Evolutionary conservation across 352 stramenopile genomes (phyloP), one percentile per base, ranked within the genome.

Genomic region (Phytophthora ramorum): DNA sequence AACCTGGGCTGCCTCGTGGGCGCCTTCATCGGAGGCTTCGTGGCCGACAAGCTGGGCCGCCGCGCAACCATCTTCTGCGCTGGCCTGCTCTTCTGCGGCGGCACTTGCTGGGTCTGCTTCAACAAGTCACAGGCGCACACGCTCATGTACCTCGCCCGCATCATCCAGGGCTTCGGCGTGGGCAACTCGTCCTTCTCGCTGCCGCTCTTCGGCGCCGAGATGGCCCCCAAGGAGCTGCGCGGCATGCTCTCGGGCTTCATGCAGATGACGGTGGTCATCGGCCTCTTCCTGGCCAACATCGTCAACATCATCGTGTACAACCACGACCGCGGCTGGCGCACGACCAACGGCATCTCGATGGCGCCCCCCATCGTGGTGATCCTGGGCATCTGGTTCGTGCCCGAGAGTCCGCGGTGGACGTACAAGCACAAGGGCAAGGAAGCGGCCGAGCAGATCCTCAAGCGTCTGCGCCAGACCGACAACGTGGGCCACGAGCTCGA

Each of bases 21-120:
- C 16, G 57, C 56, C 44, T 71, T 71, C 37, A n/a, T 71, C 0
- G 63, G 56, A 5, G 63, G 63, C 34, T 56, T 59, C 45, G 63
- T 71, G 20, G 69, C 72, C 0, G 57, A 83, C 50, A 63, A 59
- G 30, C 51, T 71, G 10, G 77, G 79, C 20, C 71, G 68, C 26
- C 75, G 75, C 19, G 28, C 26, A 12, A 79, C 69, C 13, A 70
- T 79, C 34, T 81, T 81, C 62, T 52, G 16, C 0, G 72, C 75
- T 3, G 69, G 63, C 4, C 10, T 81, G 49, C 59, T 83, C 28
- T 81, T 81, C 52, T 77, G 72, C 52, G 35, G 54, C n/a, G 75
- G 71, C 32, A 79, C 69, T 19, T 63, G 6, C 7, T 76, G 73
- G 63, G 59, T 79, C 13, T 68, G 50, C 16, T 73, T 78, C 58